Percentiles rank a stretch among this genome's conserved stretches.
phyloP scores from a whole-genome alignment of 2,329 filamentous ascomycete genomes.

The Hymenoscyphus albidus region DNA sequence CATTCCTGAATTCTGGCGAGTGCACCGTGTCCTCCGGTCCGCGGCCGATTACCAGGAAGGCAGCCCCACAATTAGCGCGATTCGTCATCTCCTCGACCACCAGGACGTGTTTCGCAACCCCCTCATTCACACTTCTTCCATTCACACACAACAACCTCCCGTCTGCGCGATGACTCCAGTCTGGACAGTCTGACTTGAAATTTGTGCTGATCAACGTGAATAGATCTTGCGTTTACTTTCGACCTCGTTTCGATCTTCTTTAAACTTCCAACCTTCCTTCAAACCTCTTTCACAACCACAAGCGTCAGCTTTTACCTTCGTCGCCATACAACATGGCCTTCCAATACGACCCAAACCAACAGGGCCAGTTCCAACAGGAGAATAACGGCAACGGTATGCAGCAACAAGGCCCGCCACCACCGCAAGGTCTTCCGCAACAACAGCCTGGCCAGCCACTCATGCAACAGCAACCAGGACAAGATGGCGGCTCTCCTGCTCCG shows the following conservation, averaged over 20 bases:
- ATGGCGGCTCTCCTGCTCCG: conserved; percentile 54
- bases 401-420: conserved; percentile 42
- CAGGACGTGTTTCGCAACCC: background rate
- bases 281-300: background rate
- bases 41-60: background rate
- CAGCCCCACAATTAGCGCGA: background rate
- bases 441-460: conserved; percentile 26
- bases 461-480: conserved; percentile 49
- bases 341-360: conserved; percentile 61
- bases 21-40: background rate
- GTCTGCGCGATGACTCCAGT: background rate
- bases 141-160: conserved; percentile 3
- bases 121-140: background rate
- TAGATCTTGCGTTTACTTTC: conserved; percentile 9
- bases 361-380: conserved; percentile 50
- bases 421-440: conserved; percentile 41
- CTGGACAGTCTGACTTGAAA: background rate
- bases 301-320: conserved; percentile 3
- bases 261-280: conserved; percentile 10
- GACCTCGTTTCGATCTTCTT: conserved; percentile 10
- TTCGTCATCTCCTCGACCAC: background rate
- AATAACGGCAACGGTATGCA: conserved; percentile 39
- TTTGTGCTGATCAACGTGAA: conserved; percentile 1
- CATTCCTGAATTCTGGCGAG: background rate
- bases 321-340: conserved; percentile 55